These are phyloP conservation scores for Collybia nuda DNA, from an alignment of 768 basidiomycete species.

Conservation along the genomic window DNA sequence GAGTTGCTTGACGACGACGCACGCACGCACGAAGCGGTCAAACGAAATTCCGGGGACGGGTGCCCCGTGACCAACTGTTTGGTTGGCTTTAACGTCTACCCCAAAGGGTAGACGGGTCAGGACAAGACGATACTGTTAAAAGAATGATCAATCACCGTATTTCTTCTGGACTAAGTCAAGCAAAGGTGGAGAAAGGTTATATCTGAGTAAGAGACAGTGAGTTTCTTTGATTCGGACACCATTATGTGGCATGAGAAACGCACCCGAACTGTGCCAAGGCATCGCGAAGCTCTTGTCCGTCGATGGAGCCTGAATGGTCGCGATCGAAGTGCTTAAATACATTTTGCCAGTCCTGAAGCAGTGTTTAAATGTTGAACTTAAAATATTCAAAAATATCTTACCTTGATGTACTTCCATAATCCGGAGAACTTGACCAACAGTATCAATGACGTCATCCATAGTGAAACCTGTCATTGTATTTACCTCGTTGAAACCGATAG, in stretches of 20 bases:
- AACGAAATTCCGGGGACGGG: slow-evolving; percentile 67
- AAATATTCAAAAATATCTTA: slow-evolving; percentile 10
- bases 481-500: slow-evolving; percentile 79
- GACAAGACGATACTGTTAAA: slow-evolving; percentile 8
- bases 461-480: slow-evolving; percentile 8
- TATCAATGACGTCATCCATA: slow-evolving; percentile 12
- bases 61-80: slow-evolving; percentile 28
- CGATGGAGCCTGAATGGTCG: slow-evolving; percentile 82
- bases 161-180: slow-evolving; percentile 71
- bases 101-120: slow-evolving; percentile 29
- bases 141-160: slow-evolving; percentile 55
- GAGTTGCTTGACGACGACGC: slow-evolving; percentile 79
- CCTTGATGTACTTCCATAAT: slow-evolving; percentile 83
- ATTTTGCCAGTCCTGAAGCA: slow-evolving; percentile 72
- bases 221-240: neutral
- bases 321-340: slow-evolving; percentile 83
- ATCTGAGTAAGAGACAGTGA: slow-evolving; percentile 31
- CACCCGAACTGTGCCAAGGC: slow-evolving; percentile 78
- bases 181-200: slow-evolving; percentile 66
- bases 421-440: slow-evolving; percentile 54
- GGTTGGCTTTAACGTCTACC: slow-evolving; percentile 61
- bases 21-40: slow-evolving; percentile 85
- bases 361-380: neutral
- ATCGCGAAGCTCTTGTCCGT: slow-evolving; percentile 60
- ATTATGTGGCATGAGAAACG: slow-evolving; percentile 7